Base-by-base conservation (phyloP, 805 yeast genomes). In the Candida coleopterorum region DNA sequence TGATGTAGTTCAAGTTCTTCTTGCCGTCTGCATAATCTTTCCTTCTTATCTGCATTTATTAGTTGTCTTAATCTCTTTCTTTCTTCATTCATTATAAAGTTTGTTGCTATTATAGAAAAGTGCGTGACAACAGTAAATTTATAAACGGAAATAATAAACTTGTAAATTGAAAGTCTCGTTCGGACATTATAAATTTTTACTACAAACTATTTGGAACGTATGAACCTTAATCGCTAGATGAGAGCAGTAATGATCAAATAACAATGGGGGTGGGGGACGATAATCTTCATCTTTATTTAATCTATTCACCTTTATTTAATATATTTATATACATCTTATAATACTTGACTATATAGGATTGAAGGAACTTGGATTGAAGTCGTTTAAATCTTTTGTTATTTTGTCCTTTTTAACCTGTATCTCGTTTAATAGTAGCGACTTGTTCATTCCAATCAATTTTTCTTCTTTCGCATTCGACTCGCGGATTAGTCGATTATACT, bases 31-130 rank as follows among this genome's bases (percentile, higher is more conserved):
- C 8, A 9, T n/a, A 23, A 23, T 7, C 77, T 60, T 47, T 76
- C 82, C 18, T 60, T 63, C 39, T 72, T 60, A 50, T 80, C 86
- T 2, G 74, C 68, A 40, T 69, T 58, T 30, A 83, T 55, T 15
- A 80, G 56, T 32, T 64, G 62, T 35, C 77, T 52, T 9, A 83
- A 71, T 17, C 87, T 63, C 37, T 72, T 70, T 25, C 72, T 70
- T 42, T 83, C 89, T 31, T 69, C 11, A 7, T 6, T 23, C 11
- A 9, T 23, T n/a, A 9, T 23, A n/a, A 23, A 20, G 22, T n/a
- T n/a, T n/a, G n/a, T n/a, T n/a, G n/a, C n/a, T n/a, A n/a, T n/a
- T n/a, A n/a, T n/a, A n/a, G n/a, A n/a, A n/a, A n/a, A 23, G 25
- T 23, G 25, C 25, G 25, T 23, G 25, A 23, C 25, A 23, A n/a